phyloP scores from a whole-genome alignment of 192 early-diverging fungal species.

The Kappamyces sp. region DNA sequence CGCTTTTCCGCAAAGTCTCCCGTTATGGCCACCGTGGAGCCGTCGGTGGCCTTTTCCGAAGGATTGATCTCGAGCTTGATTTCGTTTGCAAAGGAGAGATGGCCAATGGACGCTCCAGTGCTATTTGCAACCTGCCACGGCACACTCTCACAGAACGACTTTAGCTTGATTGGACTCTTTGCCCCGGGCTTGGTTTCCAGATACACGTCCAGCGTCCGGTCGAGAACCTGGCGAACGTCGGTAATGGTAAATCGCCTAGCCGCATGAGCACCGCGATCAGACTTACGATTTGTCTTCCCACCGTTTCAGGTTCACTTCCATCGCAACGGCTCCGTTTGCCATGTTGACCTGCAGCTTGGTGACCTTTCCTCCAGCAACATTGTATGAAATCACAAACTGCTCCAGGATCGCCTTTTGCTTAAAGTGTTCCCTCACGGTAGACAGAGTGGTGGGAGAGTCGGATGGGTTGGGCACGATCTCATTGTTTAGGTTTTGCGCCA shows the following conservation, averaged over 20 bases:
- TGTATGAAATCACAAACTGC: conserved; percentile 13
- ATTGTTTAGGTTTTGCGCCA: too few species aligned
- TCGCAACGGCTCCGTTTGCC: conserved; percentile 19
- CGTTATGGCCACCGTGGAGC: conserved; percentile 1
- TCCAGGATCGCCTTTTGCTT: neutral
- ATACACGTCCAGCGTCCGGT: conserved; percentile 4
- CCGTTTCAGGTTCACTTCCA: conserved; percentile 35
- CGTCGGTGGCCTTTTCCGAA: neutral
- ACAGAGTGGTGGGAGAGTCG: too few species aligned
- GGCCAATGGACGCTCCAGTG: conserved; percentile 5
- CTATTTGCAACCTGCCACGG: conserved; percentile 5
- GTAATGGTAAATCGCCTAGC: conserved; percentile 6
- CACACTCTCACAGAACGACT: conserved; percentile 1
- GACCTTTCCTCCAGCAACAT: conserved; percentile 15
- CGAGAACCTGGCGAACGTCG: neutral
- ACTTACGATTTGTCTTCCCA: conserved; percentile 39
- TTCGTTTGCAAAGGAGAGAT: conserved; percentile 4
- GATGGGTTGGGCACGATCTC: too few species aligned
- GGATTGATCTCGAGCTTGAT: conserved; percentile 14
- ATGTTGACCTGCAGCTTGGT: conserved; percentile 32
- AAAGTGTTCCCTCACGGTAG: too few species aligned
- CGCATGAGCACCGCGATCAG: neutral
- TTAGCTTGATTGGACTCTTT: conserved; percentile 6
- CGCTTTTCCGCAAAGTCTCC: conserved; percentile 13
- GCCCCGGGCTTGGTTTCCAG: conserved; percentile 8